A percentile compares a stretch with the other conserved stretches of the same genome.
Evolutionary conservation across 2,329 filamentous ascomycete species (phyloP).

Genomic region (Curvularia sp.): DNA sequence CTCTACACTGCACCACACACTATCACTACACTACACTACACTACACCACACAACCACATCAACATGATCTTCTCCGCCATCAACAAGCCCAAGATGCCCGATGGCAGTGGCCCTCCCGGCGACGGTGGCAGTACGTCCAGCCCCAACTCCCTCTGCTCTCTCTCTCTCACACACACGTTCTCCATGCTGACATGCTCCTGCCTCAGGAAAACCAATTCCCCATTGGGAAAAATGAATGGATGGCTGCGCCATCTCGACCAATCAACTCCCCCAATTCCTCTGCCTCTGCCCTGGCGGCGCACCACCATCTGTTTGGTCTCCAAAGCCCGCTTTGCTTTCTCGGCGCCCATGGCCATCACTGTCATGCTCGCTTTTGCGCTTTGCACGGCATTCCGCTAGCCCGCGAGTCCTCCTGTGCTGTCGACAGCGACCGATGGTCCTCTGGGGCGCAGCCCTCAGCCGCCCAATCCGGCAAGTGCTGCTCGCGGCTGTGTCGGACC

Average conservation of each 20-base stretch:
- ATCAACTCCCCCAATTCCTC: constrained; percentile 16
- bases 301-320: constrained; percentile 32
- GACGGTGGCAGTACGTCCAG: constrained; percentile 36
- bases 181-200: constrained; percentile 12
- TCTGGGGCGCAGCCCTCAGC: constrained; percentile 34
- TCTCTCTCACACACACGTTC: too few relatives aligned
- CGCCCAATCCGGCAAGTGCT: constrained; percentile 24
- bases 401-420: constrained; percentile 3
- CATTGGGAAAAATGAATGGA: constrained; percentile 24
- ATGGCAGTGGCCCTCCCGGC: constrained; percentile 8
- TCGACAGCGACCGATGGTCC: constrained; percentile 13
- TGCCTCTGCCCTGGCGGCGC: constrained; percentile 21
- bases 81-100: constrained; percentile 23
- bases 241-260: constrained; percentile 23
- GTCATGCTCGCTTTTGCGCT: constrained; percentile 5
- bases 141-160: not conserved
- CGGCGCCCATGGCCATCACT: constrained; percentile 10
- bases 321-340: constrained; percentile 11
- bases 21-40: too few relatives aligned
- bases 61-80: constrained; percentile 18
- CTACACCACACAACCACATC: not conserved
- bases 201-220: constrained; percentile 27
- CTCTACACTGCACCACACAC: not conserved
- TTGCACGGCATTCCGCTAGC: constrained; percentile 11
- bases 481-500: constrained; percentile 37